Conservation (phyloP, 1,284 basidiomycete genomes). For the Microbotryomycetes sp. region DNA sequence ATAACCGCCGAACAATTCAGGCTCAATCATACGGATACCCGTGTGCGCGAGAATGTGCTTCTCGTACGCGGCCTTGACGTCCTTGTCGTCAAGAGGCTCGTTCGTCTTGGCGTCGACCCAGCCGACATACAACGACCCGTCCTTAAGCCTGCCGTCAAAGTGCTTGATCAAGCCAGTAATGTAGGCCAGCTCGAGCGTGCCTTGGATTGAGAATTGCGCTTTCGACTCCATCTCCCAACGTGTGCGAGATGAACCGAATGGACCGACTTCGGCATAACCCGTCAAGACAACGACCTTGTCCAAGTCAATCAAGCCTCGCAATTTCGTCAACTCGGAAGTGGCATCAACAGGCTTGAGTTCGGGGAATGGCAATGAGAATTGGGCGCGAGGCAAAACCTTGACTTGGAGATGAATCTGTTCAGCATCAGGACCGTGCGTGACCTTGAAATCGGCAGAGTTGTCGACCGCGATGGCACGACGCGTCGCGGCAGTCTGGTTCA, state of each 20-base stretch:
- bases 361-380: conserved; percentile 95
- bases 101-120: conserved; percentile 95
- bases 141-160: conserved; percentile 91
- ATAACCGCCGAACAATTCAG: conserved; percentile 94
- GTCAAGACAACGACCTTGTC: conserved; percentile 94
- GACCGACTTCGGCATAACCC: conserved; percentile 96
- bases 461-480: conserved; percentile 89
- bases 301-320: conserved; percentile 82
- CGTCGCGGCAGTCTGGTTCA: conserved; percentile 75
- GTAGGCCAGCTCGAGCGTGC: conserved; percentile 99
- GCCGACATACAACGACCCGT: conserved; percentile 84
- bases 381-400: conserved; percentile 87
- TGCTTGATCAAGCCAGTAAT: conserved; percentile 98
- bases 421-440: conserved; percentile 81
- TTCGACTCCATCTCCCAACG: conserved; percentile 98
- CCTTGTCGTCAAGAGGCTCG: conserved; percentile 98
- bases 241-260: conserved; percentile 97
- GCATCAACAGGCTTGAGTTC: conserved; percentile 52
- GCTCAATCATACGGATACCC: conserved; percentile 95
- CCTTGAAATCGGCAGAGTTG: conserved; percentile 90
- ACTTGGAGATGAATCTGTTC: conserved; percentile 90
- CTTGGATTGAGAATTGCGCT: conserved; percentile 90
- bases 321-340: conserved; percentile 62
- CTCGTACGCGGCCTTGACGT: conserved; percentile 87
- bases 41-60: conserved; percentile 85